phyloP scores from a whole-genome alignment of 257 asterid genomes.

The Ballota nigra region DNA sequence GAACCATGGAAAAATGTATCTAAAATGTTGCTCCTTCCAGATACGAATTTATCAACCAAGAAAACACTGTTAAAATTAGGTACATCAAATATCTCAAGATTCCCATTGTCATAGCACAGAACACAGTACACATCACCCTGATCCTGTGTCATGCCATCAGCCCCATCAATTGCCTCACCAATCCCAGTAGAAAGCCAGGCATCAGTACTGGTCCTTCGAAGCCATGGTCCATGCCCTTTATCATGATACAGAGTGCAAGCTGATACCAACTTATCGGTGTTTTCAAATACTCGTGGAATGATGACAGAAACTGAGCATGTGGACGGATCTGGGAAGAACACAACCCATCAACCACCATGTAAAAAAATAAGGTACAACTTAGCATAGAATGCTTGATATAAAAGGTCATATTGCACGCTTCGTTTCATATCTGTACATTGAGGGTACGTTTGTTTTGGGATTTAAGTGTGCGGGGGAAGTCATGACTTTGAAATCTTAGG shows the following conservation, averaged over 20 bases:
- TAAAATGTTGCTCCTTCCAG: constrained; percentile 66
- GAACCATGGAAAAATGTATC: constrained; percentile 58
- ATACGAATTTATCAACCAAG: constrained; percentile 68
- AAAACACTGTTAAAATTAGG: constrained; percentile 79
- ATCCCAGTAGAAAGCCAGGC: constrained; percentile 98
- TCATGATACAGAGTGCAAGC: constrained; percentile 95
- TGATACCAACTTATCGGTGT: constrained; percentile 56
- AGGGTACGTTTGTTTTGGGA: too few relatives aligned
- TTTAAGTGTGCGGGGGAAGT: too few relatives aligned
- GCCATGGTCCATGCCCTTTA: constrained; percentile 94
- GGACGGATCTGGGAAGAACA: constrained; percentile 64
- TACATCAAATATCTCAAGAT: constrained; percentile 85
- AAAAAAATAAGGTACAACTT: constrained; percentile 8
- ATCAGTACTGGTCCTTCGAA: constrained; percentile 92
- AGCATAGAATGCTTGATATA: constrained; percentile 3
- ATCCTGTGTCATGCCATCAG: constrained; percentile 79
- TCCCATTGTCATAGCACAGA: constrained; percentile 75
- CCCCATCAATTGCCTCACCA: constrained; percentile 87
- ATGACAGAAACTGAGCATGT: constrained; percentile 71
- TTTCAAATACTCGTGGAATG: constrained; percentile 64
- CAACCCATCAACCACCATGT: constrained; percentile 22
- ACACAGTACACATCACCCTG: constrained; percentile 91
- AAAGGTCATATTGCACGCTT: constrained; percentile 6
- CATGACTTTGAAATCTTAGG: too few relatives aligned
- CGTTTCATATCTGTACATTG: not conserved